These are phyloP conservation scores for Termitomyces sp. DNA, from an alignment of 768 basidiomycete species.

Conservation along the genomic window DNA sequence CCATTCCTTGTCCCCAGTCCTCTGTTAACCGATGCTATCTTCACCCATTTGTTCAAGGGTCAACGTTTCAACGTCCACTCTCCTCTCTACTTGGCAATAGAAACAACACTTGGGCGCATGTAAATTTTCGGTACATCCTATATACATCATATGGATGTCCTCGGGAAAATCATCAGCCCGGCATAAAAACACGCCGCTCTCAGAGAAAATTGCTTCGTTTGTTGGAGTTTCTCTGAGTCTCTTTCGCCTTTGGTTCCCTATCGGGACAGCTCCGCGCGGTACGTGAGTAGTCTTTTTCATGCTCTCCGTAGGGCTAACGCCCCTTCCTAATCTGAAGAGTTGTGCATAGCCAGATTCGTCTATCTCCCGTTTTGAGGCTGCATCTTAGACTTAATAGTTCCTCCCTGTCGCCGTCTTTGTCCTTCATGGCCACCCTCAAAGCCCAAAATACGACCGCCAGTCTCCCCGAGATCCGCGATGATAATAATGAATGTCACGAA, in stretches of 20 bases:
- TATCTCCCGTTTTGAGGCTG: neutral
- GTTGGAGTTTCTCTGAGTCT: neutral
- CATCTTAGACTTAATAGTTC: no score
- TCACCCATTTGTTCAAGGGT: neutral
- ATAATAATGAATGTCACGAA: conserved; percentile 1
- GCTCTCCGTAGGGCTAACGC: no score
- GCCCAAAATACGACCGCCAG: neutral
- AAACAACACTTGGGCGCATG: neutral
- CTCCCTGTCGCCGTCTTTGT: neutral
- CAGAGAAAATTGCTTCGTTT: neutral
- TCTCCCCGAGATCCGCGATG: neutral
- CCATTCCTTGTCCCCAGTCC: neutral
- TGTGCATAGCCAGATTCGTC: neutral
- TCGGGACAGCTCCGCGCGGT: neutral
- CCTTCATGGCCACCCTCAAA: neutral
- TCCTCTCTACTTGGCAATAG: neutral
- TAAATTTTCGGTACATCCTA: neutral
- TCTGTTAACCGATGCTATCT: neutral
- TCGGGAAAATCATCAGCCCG: neutral
- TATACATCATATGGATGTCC: neutral
- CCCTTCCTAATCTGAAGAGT: neutral
- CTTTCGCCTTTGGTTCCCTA: neutral
- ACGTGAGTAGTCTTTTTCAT: neutral
- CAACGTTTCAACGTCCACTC: neutral
- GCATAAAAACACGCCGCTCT: neutral